These are phyloP conservation scores for Oemleria cerasiformis DNA, from an alignment of 306 rosid species.

Conservation along the genomic window DNA sequence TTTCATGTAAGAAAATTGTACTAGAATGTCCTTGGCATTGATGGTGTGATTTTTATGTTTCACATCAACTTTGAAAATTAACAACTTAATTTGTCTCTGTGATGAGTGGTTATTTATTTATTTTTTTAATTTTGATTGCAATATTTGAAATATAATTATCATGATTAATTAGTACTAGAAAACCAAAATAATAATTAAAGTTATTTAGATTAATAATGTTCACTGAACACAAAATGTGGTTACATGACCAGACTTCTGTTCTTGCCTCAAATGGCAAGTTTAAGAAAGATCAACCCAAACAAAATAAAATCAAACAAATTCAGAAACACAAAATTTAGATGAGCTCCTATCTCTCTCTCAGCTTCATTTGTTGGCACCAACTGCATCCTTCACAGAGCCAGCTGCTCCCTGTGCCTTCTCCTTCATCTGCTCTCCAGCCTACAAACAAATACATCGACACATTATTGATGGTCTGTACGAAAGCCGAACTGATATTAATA, in stretches of 20 bases:
- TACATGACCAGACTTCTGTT: background rate
- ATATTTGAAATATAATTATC: background rate
- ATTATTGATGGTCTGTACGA: too few species aligned
- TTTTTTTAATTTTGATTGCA: too few species aligned
- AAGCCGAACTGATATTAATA: too few species aligned
- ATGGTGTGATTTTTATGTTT: too few species aligned
- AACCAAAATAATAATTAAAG: background rate
- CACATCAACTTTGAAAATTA: too few species aligned
- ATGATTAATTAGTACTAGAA: background rate
- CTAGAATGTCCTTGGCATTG: too few species aligned
- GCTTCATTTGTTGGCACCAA: slow-evolving; percentile 30
- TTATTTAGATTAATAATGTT: background rate
- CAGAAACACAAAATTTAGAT: background rate
- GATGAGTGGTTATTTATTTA: too few species aligned
- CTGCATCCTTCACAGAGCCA: slow-evolving; percentile 20
- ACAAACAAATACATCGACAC: background rate
- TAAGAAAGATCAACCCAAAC: background rate
- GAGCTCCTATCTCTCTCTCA: background rate
- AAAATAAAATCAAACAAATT: background rate
- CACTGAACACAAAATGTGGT: background rate
- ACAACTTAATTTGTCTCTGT: too few species aligned
- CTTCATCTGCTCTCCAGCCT: slow-evolving; percentile 42
- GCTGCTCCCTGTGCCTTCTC: slow-evolving; percentile 29
- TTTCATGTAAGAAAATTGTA: too few species aligned
- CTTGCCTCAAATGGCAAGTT: background rate